A percentile compares a stretch with the other conserved stretches of the same genome.
phyloP scores from a whole-genome alignment of 2,329 filamentous ascomycete species.

The Aspergillus awamori region DNA sequence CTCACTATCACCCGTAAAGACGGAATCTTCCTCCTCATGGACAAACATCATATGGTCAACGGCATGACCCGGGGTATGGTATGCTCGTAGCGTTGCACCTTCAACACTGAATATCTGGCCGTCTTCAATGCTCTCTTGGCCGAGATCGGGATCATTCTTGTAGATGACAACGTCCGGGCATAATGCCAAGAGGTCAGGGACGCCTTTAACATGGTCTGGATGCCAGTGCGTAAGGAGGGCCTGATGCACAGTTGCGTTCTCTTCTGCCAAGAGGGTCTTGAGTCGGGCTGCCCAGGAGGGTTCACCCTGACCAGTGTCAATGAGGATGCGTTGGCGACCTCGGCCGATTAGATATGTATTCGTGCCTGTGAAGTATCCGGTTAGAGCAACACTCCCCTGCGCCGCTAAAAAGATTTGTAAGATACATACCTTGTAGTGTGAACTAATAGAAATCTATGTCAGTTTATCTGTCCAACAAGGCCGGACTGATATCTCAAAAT shows the following conservation, averaged over 20 bases:
- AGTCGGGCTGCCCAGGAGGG: constrained; percentile 72
- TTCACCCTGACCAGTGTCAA: constrained; percentile 87
- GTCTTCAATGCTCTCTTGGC: constrained; percentile 59
- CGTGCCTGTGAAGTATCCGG: constrained; percentile 58
- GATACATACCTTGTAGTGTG: constrained; percentile 58
- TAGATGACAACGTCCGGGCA: constrained; percentile 67
- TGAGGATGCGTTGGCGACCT: constrained; percentile 71
- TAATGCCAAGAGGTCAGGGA: constrained; percentile 66
- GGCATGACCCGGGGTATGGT: constrained; percentile 75
- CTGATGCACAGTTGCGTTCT: constrained; percentile 68
- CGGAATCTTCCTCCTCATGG: constrained; percentile 73
- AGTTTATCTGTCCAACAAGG: background rate
- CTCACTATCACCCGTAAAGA: constrained; percentile 81
- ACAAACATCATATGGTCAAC: constrained; percentile 79
- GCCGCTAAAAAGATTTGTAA: background rate
- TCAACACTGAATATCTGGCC: constrained; percentile 58
- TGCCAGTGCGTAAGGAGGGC: constrained; percentile 92
- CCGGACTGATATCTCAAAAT: background rate
- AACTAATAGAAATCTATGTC: constrained; percentile 43
- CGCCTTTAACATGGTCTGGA: constrained; percentile 77
- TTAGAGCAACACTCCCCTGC: background rate
- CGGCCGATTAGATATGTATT: constrained; percentile 93
- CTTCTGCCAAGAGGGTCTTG: constrained; percentile 64
- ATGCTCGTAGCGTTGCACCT: constrained; percentile 64
- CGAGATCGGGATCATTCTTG: constrained; percentile 63